These are phyloP conservation scores for Colletotrichum lupini DNA, from an alignment of 2,329 filamentous ascomycete species.

Conservation along the genomic window DNA sequence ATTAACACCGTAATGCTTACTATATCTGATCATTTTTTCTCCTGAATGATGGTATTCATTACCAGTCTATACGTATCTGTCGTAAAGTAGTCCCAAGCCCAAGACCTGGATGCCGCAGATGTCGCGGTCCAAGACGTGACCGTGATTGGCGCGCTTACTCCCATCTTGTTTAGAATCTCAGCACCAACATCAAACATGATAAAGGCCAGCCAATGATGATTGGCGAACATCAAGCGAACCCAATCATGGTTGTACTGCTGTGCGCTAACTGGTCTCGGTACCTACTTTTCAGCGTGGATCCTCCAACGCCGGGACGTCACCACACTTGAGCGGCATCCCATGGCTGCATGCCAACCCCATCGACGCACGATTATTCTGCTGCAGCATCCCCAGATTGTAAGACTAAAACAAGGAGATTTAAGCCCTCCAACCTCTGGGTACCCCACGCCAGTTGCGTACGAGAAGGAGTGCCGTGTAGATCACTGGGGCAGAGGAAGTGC, in stretches of 20 bases:
- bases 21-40: not conserved
- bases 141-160: not conserved
- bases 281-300: not conserved
- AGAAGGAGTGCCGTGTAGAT: not conserved
- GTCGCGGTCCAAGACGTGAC: no score
- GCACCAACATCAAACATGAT: no score
- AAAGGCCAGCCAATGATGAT: not conserved
- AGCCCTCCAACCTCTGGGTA: not conserved
- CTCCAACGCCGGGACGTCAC: slow-evolving; percentile 22
- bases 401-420: not conserved
- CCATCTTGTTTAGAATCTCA: no score
- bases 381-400: not conserved
- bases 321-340: not conserved
- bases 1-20: not conserved
- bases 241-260: not conserved
- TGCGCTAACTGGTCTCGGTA: not conserved
- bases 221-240: not conserved
- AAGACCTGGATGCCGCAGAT: not conserved
- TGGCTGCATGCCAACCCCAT: slow-evolving; percentile 1
- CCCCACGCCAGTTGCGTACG: not conserved
- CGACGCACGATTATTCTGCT: not conserved
- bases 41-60: not conserved
- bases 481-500: not conserved
- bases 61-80: not conserved
- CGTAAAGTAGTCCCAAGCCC: not conserved